These are phyloP conservation scores for Aspergillus udagawae DNA, from an alignment of 2,329 filamentous ascomycete genomes.

Conservation along the genomic window DNA sequence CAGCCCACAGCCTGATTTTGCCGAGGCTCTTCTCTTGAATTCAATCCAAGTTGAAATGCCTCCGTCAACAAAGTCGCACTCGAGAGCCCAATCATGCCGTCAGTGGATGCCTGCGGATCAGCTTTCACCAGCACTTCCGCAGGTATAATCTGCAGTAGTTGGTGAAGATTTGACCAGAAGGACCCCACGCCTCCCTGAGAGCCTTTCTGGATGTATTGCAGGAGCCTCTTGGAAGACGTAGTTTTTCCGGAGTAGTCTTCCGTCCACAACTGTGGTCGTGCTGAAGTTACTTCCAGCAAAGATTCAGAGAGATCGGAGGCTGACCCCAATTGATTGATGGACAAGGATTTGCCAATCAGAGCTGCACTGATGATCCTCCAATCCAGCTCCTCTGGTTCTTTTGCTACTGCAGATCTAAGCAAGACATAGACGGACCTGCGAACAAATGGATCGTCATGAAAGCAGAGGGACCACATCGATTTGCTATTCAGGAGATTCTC, in stretches of 20 bases:
- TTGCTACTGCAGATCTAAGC: conserved; percentile 48
- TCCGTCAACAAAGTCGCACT: conserved; percentile 60
- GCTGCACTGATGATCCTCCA: conserved; percentile 65
- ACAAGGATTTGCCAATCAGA: conserved; percentile 72
- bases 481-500: conserved; percentile 62
- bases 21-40: conserved; percentile 68
- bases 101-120: conserved; percentile 17
- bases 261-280: conserved; percentile 70
- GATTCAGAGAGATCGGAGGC: conserved; percentile 66
- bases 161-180: conserved; percentile 69
- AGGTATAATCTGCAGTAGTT: conserved; percentile 58
- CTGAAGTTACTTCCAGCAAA: conserved; percentile 61
- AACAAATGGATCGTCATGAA: conserved; percentile 54
- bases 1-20: conserved; percentile 67
- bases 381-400: conserved; percentile 47
- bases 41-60: conserved; percentile 67
- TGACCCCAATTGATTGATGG: conserved; percentile 69
- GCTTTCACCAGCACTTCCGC: conserved; percentile 39
- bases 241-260: conserved; percentile 57
- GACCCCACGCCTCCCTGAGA: conserved; percentile 70
- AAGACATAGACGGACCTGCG: conserved; percentile 57
- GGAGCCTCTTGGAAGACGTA: conserved; percentile 55
- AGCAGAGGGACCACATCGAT: conserved; percentile 57
- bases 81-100: conserved; percentile 35
- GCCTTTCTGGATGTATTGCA: conserved; percentile 73